Base-by-base conservation (phyloP, 2,329 filamentous ascomycete genomes). In the Emmonsiellopsis sp. region DNA sequence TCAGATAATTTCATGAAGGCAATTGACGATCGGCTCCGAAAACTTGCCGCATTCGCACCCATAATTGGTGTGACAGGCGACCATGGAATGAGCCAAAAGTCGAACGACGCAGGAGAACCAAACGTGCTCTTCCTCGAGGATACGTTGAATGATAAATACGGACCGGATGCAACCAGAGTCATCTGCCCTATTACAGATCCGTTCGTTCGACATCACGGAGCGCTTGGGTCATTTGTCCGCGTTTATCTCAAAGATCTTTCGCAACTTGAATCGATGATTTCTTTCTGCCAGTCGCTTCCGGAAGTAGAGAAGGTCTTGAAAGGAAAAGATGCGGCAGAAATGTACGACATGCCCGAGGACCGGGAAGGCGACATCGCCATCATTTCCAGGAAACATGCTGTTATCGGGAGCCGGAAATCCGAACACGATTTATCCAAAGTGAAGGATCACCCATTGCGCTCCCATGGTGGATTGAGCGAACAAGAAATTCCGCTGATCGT, bases 121-220 rank as follows among this genome's bases (percentile, higher is more conserved):
- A 70, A 71, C 41, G 66, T 72, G 0, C 55, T 74, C 5, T 74
- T 72, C 54, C 58, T 74, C 2, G 67, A 74, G 52, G 70, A 74
- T 50, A 61, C 56, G 15, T 58, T 75, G 26, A 60, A 67, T 30
- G 48, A 54, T 1, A 63, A 63, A 37, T 73, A 67, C 50, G 66
- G 66, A 1, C 7, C 53, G 1, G 61, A 58, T 6, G 61, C 58
- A 32, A 65, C 67, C 1, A 61, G 71, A 38, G 70, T 75, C 8
- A 73, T 75, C 37, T 75, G 72, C 50, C 71, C 73, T 2, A 75
- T 75, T 42, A 67, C 72, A 1, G 72, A 75, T 53, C 71, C 71
- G 0, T 74, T 74, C 54, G 71, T 75, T 13, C 62, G 63, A 40
- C 71, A 75, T 54, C 72, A 74, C 57, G 72, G 72, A 8, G 73